Evolutionary conservation across 2,329 filamentous ascomycete genomes (phyloP).

Genomic region (Neopestalotiopsis sp.): DNA sequence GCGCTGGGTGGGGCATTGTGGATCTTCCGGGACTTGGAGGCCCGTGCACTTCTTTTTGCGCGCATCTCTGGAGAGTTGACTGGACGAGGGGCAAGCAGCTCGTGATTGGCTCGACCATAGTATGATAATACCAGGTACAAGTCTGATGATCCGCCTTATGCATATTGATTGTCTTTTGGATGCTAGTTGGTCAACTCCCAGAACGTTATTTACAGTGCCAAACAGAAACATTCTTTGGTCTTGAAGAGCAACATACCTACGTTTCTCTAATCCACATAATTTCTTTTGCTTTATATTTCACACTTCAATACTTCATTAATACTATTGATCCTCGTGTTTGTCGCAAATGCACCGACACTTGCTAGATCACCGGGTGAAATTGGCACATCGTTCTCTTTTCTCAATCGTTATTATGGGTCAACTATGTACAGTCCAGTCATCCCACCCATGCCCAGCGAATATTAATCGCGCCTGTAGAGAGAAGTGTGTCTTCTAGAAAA

Average conservation of each 20-base stretch:
- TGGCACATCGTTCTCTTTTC: background rate
- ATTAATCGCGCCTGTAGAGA: background rate
- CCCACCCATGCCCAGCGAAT: background rate
- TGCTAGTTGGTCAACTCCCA: too few relatives aligned
- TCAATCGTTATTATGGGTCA: background rate
- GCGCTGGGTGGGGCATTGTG: slow-evolving; percentile 7
- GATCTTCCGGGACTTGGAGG: too few relatives aligned
- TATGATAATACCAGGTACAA: too few relatives aligned
- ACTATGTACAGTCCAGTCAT: slow-evolving; percentile 7
- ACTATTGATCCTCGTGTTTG: background rate
- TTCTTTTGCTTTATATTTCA: too few relatives aligned
- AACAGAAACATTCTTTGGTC: too few relatives aligned
- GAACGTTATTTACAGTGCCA: too few relatives aligned
- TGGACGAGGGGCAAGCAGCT: background rate
- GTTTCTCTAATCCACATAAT: too few relatives aligned
- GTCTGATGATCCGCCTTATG: too few relatives aligned
- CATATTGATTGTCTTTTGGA: too few relatives aligned
- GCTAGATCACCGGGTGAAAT: background rate
- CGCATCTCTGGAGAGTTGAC: too few relatives aligned
- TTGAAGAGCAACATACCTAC: too few relatives aligned
- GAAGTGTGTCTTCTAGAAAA: background rate
- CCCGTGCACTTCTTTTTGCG: background rate
- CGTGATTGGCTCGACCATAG: background rate
- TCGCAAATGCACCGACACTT: too few relatives aligned
- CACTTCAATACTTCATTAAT: background rate